phyloP scores from a whole-genome alignment of 495 filamentous ascomycete genomes.

The Aspergillus homomorphus region DNA sequence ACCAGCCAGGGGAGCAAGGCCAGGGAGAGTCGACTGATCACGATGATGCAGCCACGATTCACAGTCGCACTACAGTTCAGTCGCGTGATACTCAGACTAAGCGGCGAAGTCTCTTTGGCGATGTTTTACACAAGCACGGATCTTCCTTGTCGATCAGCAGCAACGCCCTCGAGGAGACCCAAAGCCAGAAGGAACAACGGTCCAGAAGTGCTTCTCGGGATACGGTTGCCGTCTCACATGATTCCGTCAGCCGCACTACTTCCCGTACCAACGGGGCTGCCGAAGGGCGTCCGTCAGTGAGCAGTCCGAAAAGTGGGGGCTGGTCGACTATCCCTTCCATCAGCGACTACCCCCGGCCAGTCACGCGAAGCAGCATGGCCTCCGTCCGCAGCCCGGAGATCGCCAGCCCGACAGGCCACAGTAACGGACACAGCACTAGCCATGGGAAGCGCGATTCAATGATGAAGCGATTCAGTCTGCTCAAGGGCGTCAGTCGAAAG shows the following conservation, averaged over 20 bases:
- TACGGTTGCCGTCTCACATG: conserved; percentile 31
- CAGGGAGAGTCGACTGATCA: conserved; percentile 20
- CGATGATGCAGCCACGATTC: conserved; percentile 43
- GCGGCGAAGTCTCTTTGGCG: conserved; percentile 44
- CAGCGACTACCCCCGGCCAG: conserved; percentile 38
- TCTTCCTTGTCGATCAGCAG: conserved; percentile 34
- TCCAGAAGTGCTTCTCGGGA: conserved; percentile 34
- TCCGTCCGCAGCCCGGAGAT: conserved; percentile 22
- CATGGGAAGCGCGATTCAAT: conserved; percentile 45
- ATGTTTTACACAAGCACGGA: conserved; percentile 35
- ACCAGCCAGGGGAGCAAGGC: conserved; percentile 12
- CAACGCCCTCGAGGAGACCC: conserved; percentile 25
- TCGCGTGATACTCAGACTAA: conserved; percentile 39
- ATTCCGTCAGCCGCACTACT: conserved; percentile 31
- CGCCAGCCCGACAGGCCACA: conserved; percentile 13
- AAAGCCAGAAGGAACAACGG: conserved; percentile 27
- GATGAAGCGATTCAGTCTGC: conserved; percentile 45
- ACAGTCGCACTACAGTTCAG: conserved; percentile 41
- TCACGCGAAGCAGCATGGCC: conserved; percentile 30
- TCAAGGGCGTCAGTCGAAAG: conserved; percentile 46
- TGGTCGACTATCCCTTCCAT: conserved; percentile 42
- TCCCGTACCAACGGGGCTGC: conserved; percentile 31
- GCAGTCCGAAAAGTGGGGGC: conserved; percentile 27
- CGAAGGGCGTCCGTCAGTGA: conserved; percentile 23
- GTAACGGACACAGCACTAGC: conserved; percentile 12